Evolutionary conservation across 345 rosid genomes (phyloP).

Genomic region (Brassica juncea): DNA sequence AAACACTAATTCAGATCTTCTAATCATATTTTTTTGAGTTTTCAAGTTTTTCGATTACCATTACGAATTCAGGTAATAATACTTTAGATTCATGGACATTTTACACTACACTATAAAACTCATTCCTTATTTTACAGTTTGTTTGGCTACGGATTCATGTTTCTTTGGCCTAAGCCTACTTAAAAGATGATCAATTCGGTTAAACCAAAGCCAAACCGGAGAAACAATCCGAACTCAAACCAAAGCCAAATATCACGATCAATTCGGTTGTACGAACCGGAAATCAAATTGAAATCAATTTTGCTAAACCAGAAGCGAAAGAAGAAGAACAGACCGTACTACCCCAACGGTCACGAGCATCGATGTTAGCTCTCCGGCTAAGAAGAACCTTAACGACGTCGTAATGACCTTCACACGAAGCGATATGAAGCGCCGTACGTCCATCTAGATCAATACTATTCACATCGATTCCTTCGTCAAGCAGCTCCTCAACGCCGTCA

Average conservation of each 20-base stretch:
- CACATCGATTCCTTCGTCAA: constrained; percentile 73
- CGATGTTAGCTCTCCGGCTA: constrained; percentile 70
- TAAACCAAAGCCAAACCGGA: background rate
- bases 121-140: background rate
- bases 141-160: background rate
- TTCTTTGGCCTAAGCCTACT: background rate
- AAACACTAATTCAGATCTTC: background rate
- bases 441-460: constrained; percentile 96
- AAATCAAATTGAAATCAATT: background rate
- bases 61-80: background rate
- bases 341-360: constrained; percentile 99
- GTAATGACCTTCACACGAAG: constrained; percentile 88
- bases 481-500: constrained; percentile 72
- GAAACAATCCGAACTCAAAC: background rate
- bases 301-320: background rate
- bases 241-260: background rate
- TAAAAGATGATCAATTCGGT: background rate
- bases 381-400: constrained; percentile 73
- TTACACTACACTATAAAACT: background rate
- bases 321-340: constrained; percentile 71
- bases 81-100: background rate
- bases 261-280: background rate
- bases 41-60: background rate
- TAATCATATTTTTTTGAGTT: background rate
- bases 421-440: constrained; percentile 90